phyloP scores from a whole-genome alignment of 768 basidiomycete genomes.

The Hygrophorus russula region DNA sequence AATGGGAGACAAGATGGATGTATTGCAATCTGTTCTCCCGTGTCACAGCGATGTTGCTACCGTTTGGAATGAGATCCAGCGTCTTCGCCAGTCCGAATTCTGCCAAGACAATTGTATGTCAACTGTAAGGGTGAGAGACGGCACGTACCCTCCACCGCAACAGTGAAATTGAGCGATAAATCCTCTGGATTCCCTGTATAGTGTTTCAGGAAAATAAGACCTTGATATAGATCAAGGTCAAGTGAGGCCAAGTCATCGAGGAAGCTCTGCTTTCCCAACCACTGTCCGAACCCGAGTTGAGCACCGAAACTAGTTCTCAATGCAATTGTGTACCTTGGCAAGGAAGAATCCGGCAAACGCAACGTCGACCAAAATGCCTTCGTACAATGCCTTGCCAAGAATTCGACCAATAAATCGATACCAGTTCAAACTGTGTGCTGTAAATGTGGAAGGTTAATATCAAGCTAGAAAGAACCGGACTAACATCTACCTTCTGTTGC shows the following conservation, averaged over 20 bases:
- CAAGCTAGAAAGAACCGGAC: neutral
- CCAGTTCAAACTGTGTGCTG: conserved; percentile 83
- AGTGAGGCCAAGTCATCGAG: conserved; percentile 88
- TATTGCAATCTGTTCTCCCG: conserved; percentile 84
- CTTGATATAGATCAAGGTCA: conserved; percentile 87
- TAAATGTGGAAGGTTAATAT: neutral
- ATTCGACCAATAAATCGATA: conserved; percentile 90
- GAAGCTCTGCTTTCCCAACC: conserved; percentile 87
- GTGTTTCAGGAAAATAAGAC: conserved; percentile 87
- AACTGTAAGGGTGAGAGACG: neutral
- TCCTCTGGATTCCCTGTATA: conserved; percentile 83
- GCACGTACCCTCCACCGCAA: conserved; percentile 64
- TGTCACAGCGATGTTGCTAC: conserved; percentile 76
- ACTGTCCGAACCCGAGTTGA: conserved; percentile 31
- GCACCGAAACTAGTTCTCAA: neutral
- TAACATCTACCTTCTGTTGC: conserved; percentile 66
- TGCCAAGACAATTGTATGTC: conserved; percentile 15
- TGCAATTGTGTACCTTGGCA: conserved; percentile 44
- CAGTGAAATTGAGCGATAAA: conserved; percentile 79
- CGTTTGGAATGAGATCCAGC: conserved; percentile 72
- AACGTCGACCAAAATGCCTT: conserved; percentile 90
- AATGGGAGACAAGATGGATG: conserved; percentile 83
- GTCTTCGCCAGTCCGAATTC: conserved; percentile 76
- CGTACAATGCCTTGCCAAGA: conserved; percentile 92
- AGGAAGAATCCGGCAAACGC: conserved; percentile 95